phyloP scores from a whole-genome alignment of 805 yeast species.

The Nakazawaea ishiwadae region DNA sequence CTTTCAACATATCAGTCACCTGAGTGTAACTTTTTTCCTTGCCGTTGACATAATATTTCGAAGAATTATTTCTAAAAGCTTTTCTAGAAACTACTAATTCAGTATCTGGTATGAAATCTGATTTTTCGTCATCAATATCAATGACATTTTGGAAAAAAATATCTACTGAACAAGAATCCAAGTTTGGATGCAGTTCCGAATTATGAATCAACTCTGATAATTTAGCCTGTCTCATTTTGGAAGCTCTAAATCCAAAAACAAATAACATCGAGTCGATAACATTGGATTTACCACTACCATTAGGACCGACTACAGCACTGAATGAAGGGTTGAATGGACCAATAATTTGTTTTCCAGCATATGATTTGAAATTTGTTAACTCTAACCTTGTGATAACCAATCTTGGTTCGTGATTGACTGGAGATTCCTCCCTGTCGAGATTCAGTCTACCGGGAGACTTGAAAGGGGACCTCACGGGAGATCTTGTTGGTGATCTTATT shows the following conservation, averaged over 20 bases:
- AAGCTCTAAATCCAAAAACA: slow-evolving; percentile 95
- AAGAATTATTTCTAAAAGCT: slow-evolving; percentile 71
- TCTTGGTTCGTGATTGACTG: slow-evolving; percentile 38
- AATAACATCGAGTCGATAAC: slow-evolving; percentile 97
- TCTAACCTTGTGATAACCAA: slow-evolving; percentile 72
- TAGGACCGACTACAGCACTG: slow-evolving; percentile 97
- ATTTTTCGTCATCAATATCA: slow-evolving; percentile 41
- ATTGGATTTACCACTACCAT: slow-evolving; percentile 96
- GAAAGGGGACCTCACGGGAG: slow-evolving; percentile 10
- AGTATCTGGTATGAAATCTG: slow-evolving; percentile 46
- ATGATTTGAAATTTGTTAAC: slow-evolving; percentile 85
- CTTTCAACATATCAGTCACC: slow-evolving; percentile 69
- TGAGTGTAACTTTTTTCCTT: slow-evolving; percentile 67
- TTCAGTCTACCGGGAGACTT: not conserved
- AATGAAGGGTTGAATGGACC: slow-evolving; percentile 95
- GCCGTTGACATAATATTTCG: slow-evolving; percentile 73
- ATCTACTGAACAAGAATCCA: slow-evolving; percentile 83
- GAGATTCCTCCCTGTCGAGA: slow-evolving; percentile 1
- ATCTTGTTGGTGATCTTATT: slow-evolving; percentile 11
- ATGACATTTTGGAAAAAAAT: slow-evolving; percentile 77
- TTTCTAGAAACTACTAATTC: slow-evolving; percentile 72
- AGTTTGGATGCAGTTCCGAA: slow-evolving; percentile 64
- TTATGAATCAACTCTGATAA: slow-evolving; percentile 90
- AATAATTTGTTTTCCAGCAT: slow-evolving; percentile 87
- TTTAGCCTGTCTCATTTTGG: slow-evolving; percentile 94